Evolutionary conservation across 768 basidiomycete genomes (phyloP).

Genomic region (Leccinum sublutescens): DNA sequence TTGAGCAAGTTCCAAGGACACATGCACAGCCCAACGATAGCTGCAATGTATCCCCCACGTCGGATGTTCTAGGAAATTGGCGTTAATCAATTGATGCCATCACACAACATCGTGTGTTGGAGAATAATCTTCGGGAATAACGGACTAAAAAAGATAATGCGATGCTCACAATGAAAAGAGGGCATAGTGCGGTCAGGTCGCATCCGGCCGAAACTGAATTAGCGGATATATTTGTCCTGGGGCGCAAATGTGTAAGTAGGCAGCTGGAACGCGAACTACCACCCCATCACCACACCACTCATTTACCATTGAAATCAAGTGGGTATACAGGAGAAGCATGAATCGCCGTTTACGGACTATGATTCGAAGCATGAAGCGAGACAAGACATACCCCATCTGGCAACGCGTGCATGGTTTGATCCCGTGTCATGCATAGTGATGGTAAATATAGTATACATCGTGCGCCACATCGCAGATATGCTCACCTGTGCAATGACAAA

Average conservation of each 20-base stretch:
- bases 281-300: slow-evolving; percentile 8
- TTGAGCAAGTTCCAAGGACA: slow-evolving; percentile 76
- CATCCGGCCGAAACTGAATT: slow-evolving; percentile 84
- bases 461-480: slow-evolving; percentile 1
- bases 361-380: background rate
- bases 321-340: slow-evolving; percentile 3
- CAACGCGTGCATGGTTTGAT: background rate
- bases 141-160: background rate
- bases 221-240: slow-evolving; percentile 77
- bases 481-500: slow-evolving; percentile 76
- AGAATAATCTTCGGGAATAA: background rate
- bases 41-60: slow-evolving; percentile 81
- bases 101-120: background rate
- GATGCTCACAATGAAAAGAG: slow-evolving; percentile 64
- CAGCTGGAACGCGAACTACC: background rate
- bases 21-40: slow-evolving; percentile 72
- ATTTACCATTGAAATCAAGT: background rate
- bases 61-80: slow-evolving; percentile 61
- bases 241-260: slow-evolving; percentile 4
- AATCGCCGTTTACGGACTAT: slow-evolving; percentile 16
- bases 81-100: slow-evolving; percentile 1
- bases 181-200: slow-evolving; percentile 75
- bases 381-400: slow-evolving; percentile 29
- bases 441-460: slow-evolving; percentile 5
- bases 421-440: background rate